Base-by-base conservation (phyloP, 2,329 filamentous ascomycete genomes). In the Ophiosphaerella herpotricha region DNA sequence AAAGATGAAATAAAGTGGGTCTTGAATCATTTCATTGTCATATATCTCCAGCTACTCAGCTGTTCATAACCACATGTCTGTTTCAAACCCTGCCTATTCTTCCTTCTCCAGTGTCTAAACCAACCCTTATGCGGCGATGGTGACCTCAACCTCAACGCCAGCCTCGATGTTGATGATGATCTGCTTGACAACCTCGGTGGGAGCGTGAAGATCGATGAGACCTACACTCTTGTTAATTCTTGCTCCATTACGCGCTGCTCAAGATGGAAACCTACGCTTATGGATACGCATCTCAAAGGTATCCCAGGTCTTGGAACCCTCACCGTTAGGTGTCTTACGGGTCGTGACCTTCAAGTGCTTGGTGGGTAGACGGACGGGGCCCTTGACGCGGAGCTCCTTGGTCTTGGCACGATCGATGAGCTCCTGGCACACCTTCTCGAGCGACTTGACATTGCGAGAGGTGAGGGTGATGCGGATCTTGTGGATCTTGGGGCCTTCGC, bases 291-390 rank as follows among this genome's bases (percentile, higher is more conserved):
- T 95, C 88, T 99, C 93, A 80, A 84, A 99, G 79, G 85, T 87
- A 79, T 97, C 94, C 94, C 94, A 99, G 76, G 94, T 99, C 91
- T 99, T 99, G 80, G 89, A 95, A 82, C 94, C 94, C 87, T 99
- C 94, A 89, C 94, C 94, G 82, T 90, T 94, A 78, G 94, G 94
- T 64, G 94, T 97, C 89, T 99, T 99, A 76, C 94, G 89, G 84
- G 94, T 96, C 77, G 90, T 91, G 84, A 96, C 86, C 85, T 94
- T 91, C 74, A 97, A 86, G 78, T 86, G 90, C 88, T 97, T 96
- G 83, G 92, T 97, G 72, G 94, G 91, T 73, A 97, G 89, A 75
- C 93, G 91, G 80, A 97, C 93, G 77, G 93, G 91, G 75, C 94
- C 93, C 89, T 97, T 97, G 83, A 96, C 91, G 77, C 89, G 89